These are phyloP conservation scores for Liquidambar formosana DNA, from an alignment of 164 flowering plant species.

Conservation along the genomic window DNA sequence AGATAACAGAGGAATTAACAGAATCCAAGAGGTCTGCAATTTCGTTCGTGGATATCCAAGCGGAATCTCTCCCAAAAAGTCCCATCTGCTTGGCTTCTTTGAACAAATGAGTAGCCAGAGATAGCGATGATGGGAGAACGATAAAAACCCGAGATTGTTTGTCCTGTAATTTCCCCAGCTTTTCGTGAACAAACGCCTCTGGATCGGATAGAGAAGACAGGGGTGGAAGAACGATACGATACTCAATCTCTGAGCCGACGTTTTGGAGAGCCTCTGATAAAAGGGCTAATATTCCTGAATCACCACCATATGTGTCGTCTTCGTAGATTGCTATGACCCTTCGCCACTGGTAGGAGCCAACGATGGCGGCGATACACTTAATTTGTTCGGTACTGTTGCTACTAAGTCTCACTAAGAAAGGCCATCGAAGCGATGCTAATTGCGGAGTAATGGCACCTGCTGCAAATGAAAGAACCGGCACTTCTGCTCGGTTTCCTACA, in stretches of 20 bases:
- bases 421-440: slow-evolving; percentile 31
- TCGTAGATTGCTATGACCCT: slow-evolving; percentile 43
- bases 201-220: slow-evolving; percentile 18
- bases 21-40: slow-evolving; percentile 33
- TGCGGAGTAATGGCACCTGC: slow-evolving; percentile 30
- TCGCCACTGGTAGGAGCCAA: slow-evolving; percentile 33
- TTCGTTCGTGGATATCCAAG: slow-evolving; percentile 37
- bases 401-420: slow-evolving; percentile 39
- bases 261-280: slow-evolving; percentile 28
- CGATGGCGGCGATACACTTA: slow-evolving; percentile 36
- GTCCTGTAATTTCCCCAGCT: slow-evolving; percentile 19
- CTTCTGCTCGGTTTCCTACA: slow-evolving; percentile 34
- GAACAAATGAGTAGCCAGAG: slow-evolving; percentile 28
- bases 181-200: slow-evolving; percentile 7
- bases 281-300: slow-evolving; percentile 18
- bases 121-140: slow-evolving; percentile 25
- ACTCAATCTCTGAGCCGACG: slow-evolving; percentile 31
- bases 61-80: slow-evolving; percentile 36
- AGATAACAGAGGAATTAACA: slow-evolving; percentile 16
- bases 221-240: slow-evolving; percentile 38
- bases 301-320: slow-evolving; percentile 35
- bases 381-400: slow-evolving; percentile 24
- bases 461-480: slow-evolving; percentile 47
- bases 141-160: slow-evolving; percentile 33
- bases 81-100: slow-evolving; percentile 34